Percentiles rank a stretch among this genome's conserved stretches.
These are phyloP conservation scores for Bipolaris gigantea DNA, from an alignment of 2,329 filamentous ascomycete genomes.

Conservation along the genomic window DNA sequence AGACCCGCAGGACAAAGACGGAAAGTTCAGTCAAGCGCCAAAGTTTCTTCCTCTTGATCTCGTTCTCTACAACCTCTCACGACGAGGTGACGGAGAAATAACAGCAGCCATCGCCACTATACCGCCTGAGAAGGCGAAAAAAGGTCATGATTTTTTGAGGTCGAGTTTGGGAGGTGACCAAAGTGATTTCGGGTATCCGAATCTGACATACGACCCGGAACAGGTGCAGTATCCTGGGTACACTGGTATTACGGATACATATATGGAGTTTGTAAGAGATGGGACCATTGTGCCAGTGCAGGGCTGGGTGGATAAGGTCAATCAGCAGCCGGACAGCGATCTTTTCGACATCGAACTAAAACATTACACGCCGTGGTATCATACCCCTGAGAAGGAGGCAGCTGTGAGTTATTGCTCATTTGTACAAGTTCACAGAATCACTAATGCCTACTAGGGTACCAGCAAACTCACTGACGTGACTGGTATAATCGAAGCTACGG, in stretches of 20 bases:
- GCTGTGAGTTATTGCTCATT: conserved; percentile 1
- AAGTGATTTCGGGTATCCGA: conserved; percentile 39
- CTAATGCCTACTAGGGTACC: conserved; percentile 13
- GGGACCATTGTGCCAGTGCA: conserved; percentile 50
- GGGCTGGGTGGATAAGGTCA: conserved; percentile 41
- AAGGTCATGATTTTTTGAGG: conserved; percentile 54
- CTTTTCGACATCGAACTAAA: conserved; percentile 11
- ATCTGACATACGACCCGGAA: conserved; percentile 46
- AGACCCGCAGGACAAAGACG: conserved; percentile 24
- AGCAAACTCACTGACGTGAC: conserved; percentile 29
- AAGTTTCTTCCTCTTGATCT: conserved; percentile 75
- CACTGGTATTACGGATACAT: conserved; percentile 70
- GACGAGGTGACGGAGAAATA: conserved; percentile 60
- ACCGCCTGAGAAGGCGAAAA: conserved; percentile 58
- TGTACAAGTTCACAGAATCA: neutral
- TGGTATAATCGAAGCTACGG: conserved; percentile 73
- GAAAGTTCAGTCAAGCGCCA: conserved; percentile 48
- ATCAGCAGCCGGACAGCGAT: conserved; percentile 3
- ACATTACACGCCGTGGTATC: conserved; percentile 21
- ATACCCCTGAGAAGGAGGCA: neutral
- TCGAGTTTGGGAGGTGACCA: conserved; percentile 52
- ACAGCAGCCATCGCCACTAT: conserved; percentile 68
- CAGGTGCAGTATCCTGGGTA: conserved; percentile 60
- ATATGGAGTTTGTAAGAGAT: conserved; percentile 72
- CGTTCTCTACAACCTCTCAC: conserved; percentile 68